Evolutionary conservation across 331 rosid species (phyloP).

Genomic region (Cydonia oblonga): DNA sequence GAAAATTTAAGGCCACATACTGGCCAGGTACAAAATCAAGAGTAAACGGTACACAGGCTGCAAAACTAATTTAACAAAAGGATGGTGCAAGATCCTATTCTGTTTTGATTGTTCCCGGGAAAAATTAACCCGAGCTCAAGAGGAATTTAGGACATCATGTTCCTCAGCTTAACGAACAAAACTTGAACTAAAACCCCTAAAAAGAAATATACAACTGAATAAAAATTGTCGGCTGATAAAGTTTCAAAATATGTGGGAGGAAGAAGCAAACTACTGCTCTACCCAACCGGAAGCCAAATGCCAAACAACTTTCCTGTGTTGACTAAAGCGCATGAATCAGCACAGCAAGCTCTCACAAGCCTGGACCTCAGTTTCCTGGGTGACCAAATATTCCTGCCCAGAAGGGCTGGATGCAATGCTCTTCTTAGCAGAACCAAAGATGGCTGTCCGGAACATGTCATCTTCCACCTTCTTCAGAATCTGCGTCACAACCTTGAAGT

Average conservation of each 20-base stretch:
- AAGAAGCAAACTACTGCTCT: not conserved
- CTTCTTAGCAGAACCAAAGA: slow-evolving; percentile 35
- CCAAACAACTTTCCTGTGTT: not conserved
- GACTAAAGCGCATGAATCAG: not conserved
- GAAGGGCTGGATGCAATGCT: slow-evolving; percentile 35
- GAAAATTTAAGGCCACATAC: not conserved
- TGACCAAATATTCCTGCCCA: slow-evolving; percentile 48
- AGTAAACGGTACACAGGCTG: not conserved
- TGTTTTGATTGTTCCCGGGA: not conserved
- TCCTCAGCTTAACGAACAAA: slow-evolving; percentile 1
- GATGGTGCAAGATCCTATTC: not conserved
- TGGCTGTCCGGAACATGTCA: slow-evolving; percentile 35
- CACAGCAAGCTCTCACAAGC: slow-evolving; percentile 52
- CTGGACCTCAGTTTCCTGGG: slow-evolving; percentile 61
- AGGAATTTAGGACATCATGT: not conserved
- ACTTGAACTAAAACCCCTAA: not conserved
- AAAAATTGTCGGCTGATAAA: not conserved
- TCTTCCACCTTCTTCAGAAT: slow-evolving; percentile 65
- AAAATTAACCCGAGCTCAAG: not conserved
- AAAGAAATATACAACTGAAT: slow-evolving; percentile 3
- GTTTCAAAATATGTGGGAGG: not conserved
- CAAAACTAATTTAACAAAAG: not conserved
- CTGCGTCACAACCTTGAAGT: slow-evolving; percentile 62
- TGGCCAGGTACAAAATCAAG: not conserved
- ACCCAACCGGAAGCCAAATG: not conserved